Evolutionary conservation across 2,329 filamentous ascomycete genomes (phyloP), one percentile per base, ranked within the genome.

Genomic region (Lachnellula subtilissima): DNA sequence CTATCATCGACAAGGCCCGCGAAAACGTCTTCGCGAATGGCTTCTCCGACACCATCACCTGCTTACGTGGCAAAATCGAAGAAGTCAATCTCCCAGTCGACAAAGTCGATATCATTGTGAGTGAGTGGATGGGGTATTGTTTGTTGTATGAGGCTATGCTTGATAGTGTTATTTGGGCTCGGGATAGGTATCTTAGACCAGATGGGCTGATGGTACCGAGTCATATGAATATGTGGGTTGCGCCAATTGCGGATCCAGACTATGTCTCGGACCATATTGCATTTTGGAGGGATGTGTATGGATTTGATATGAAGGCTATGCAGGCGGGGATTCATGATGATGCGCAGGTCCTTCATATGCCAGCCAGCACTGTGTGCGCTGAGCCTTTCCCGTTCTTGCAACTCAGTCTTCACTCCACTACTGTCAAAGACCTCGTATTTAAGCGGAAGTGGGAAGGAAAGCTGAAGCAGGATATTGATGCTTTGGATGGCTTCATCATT

Each of bases 81-180:
- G 91, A 97, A 63, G 88, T 96, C 54, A 78, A 74, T 55, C 79
- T 91, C 22, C 91, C 89, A 1, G 86, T 93, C 7, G 78, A 84
- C 53, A 78, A 92, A 67, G 92, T 97, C 47, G 93, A 97, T 73
- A 87, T 97, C 67, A 96, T 97, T 69, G 87, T 97, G 58, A 95
- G 89, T 57, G 92, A 97, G 72, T 97, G 92, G 92, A 97, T 97
- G 92, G 92, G 92, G 32, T 97, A 97, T 71, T 89, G 87, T 61
- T 80, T 97, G 17, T 80, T 97, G 5, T 97, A 95, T 72, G 92
- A 97, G 74, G 91, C 91, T 54, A 97, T 97, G 92, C 84, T 97
- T 28, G 91, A 94, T 61, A 95, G 90, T 49, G 90, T 97, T 22
- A 80, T 97, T 50, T 93, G 85, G 68, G 93, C 93, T 45, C 82